Evolutionary conservation across 805 yeast genomes (phyloP).

Genomic region (Yamadazyma ubonensis): DNA sequence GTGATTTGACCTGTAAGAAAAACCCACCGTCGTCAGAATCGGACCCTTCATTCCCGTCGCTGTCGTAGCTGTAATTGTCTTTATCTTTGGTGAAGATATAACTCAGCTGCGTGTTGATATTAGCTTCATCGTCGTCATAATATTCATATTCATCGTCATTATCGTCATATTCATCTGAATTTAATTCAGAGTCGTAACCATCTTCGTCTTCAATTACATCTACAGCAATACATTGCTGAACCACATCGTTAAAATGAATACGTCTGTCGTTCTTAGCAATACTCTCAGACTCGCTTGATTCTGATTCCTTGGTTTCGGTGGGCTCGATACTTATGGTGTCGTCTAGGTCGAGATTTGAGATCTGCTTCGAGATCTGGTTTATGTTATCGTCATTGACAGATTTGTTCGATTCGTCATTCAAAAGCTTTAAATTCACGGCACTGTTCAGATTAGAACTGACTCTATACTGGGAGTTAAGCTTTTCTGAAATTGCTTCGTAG

Average conservation of each 20-base stretch:
- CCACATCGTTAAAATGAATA: conserved; percentile 91
- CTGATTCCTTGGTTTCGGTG: not conserved
- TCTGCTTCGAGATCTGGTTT: conserved; percentile 5
- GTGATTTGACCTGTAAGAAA: conserved; percentile 55
- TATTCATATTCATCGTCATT: conserved; percentile 20
- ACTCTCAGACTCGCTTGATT: not conserved
- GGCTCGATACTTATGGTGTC: conserved; percentile 5
- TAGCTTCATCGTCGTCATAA: conserved; percentile 30
- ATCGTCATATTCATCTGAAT: conserved; percentile 18
- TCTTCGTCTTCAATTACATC: conserved; percentile 45
- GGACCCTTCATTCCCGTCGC: conserved; percentile 25
- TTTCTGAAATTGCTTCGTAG: conserved; percentile 43
- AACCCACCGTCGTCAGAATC: conserved; percentile 61
- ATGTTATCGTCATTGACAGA: not conserved
- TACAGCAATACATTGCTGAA: conserved; percentile 88
- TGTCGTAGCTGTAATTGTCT: conserved; percentile 16
- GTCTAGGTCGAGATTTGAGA: conserved; percentile 10
- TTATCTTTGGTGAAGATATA: conserved; percentile 14
- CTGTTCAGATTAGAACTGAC: conserved; percentile 22
- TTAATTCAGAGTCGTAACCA: conserved; percentile 16
- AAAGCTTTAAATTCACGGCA: conserved; percentile 21
- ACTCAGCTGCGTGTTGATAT: conserved; percentile 13
- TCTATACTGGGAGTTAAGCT: conserved; percentile 41
- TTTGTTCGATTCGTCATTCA: conserved; percentile 4
- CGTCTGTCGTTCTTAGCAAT: conserved; percentile 46